phyloP scores from a whole-genome alignment of 208 protist genomes.

The Acanthamoeba royreba region DNA sequence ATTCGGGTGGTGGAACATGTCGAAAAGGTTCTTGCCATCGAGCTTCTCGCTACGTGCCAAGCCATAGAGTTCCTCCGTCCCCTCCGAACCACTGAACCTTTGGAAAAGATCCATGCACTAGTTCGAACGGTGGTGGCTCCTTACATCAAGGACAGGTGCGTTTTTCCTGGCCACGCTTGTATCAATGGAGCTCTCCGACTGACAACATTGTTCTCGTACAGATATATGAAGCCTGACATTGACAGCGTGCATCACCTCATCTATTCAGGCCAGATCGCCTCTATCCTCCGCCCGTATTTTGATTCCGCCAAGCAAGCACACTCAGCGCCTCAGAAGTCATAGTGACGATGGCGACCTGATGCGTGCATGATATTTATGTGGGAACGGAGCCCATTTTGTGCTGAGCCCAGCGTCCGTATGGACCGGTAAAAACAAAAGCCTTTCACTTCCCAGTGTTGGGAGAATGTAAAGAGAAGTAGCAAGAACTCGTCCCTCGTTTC shows the following conservation, averaged over 20 bases:
- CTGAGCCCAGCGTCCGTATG: too few species aligned
- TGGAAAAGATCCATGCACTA: constrained; percentile 76
- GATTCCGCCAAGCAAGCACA: neutral
- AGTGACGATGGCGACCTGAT: too few species aligned
- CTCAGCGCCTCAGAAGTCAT: neutral
- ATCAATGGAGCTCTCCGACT: neutral
- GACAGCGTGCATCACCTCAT: constrained; percentile 69
- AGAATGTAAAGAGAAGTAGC: too few species aligned
- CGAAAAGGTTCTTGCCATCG: constrained; percentile 85
- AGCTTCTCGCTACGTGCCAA: constrained; percentile 76
- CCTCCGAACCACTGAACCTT: constrained; percentile 72
- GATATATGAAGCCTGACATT: constrained; percentile 80
- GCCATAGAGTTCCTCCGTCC: constrained; percentile 82
- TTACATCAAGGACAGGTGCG: constrained; percentile 67
- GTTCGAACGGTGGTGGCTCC: constrained; percentile 71
- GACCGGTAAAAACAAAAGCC: too few species aligned
- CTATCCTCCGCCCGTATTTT: neutral
- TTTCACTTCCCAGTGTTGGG: too few species aligned
- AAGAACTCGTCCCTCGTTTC: too few species aligned
- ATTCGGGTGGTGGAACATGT: constrained; percentile 78
- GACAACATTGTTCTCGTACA: constrained; percentile 51
- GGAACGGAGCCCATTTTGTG: too few species aligned
- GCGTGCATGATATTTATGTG: neutral
- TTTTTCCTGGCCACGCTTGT: neutral
- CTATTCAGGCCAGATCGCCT: constrained; percentile 53